A percentile compares a stretch with the other conserved stretches of the same genome.
phyloP scores from a whole-genome alignment of 2,329 filamentous ascomycete species.

The Zalaria sp. region DNA sequence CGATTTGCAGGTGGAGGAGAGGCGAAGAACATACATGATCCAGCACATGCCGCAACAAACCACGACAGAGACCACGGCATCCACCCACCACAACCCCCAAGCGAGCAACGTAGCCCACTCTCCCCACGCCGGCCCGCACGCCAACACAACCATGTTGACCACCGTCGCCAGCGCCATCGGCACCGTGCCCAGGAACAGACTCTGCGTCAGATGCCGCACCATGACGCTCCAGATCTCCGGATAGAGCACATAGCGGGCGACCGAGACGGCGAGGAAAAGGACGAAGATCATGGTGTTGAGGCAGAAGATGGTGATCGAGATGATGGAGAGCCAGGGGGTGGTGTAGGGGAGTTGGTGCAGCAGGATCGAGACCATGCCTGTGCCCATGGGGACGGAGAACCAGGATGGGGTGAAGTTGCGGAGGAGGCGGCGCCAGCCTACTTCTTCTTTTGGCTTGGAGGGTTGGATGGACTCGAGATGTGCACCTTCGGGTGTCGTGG shows the following conservation, averaged over 20 bases:
- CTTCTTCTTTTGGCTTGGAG: background rate
- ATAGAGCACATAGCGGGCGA: slow-evolving; percentile 49
- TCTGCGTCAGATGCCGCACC: slow-evolving; percentile 52
- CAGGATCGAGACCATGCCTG: slow-evolving; percentile 51
- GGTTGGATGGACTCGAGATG: too few relatives aligned
- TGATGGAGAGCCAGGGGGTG: slow-evolving; percentile 40
- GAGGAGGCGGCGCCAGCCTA: slow-evolving; percentile 4
- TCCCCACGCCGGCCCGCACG: slow-evolving; percentile 16
- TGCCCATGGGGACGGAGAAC: slow-evolving; percentile 40
- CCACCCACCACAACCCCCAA: slow-evolving; percentile 12
- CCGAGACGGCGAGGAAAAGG: slow-evolving; percentile 38
- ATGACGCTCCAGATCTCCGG: slow-evolving; percentile 52
- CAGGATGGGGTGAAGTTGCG: slow-evolving; percentile 7
- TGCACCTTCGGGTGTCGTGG: too few relatives aligned
- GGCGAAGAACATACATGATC: slow-evolving; percentile 4
- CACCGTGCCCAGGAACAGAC: slow-evolving; percentile 46
- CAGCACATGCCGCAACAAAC: slow-evolving; percentile 9
- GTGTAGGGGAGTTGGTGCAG: slow-evolving; percentile 49
- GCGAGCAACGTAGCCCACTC: slow-evolving; percentile 6
- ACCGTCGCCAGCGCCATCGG: slow-evolving; percentile 18
- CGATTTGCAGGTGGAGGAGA: background rate
- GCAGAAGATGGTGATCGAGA: slow-evolving; percentile 46
- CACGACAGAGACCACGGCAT: slow-evolving; percentile 7
- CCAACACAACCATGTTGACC: slow-evolving; percentile 13
- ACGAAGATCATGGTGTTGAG: slow-evolving; percentile 46